These are phyloP conservation scores for Diplodia seriata DNA, from an alignment of 2,329 filamentous ascomycete species.

Conservation along the genomic window DNA sequence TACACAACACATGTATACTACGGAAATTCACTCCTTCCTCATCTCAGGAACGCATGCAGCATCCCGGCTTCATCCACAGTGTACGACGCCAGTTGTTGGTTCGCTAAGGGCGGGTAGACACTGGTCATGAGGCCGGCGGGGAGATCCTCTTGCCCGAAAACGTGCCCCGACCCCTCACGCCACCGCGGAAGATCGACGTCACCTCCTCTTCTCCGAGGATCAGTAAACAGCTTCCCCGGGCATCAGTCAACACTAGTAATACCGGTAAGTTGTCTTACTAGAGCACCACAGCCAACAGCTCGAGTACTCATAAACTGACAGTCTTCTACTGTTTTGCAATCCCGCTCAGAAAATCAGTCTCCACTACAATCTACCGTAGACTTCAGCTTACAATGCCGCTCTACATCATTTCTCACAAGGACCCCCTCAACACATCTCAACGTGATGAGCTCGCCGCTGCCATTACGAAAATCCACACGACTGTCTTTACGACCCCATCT, in stretches of 20 bases:
- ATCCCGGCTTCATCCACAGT: background rate
- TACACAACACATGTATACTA: background rate
- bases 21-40: background rate
- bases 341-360: background rate
- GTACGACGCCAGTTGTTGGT: background rate
- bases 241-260: background rate
- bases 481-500: slow-evolving; percentile 51
- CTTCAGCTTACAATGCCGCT: slow-evolving; percentile 49
- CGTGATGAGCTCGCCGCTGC: slow-evolving; percentile 48
- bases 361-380: background rate
- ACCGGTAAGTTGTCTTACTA: background rate
- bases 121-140: slow-evolving; percentile 20
- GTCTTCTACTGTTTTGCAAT: background rate
- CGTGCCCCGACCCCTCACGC: slow-evolving; percentile 27
- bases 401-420: slow-evolving; percentile 53
- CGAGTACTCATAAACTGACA: background rate
- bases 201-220: slow-evolving; percentile 1
- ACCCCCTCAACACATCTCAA: slow-evolving; percentile 44
- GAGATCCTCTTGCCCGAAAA: slow-evolving; percentile 30
- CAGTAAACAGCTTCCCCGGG: slow-evolving; percentile 37
- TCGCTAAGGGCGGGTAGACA: slow-evolving; percentile 9
- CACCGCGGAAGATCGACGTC: slow-evolving; percentile 23
- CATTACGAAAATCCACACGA: slow-evolving; percentile 53
- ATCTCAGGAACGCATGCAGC: slow-evolving; percentile 22
- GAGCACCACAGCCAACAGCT: background rate